A percentile compares a stretch with the other conserved stretches of the same genome.
These are phyloP conservation scores for Phytophthora crassamura DNA, from an alignment of 352 stramenopile genomes.

Conservation along the genomic window DNA sequence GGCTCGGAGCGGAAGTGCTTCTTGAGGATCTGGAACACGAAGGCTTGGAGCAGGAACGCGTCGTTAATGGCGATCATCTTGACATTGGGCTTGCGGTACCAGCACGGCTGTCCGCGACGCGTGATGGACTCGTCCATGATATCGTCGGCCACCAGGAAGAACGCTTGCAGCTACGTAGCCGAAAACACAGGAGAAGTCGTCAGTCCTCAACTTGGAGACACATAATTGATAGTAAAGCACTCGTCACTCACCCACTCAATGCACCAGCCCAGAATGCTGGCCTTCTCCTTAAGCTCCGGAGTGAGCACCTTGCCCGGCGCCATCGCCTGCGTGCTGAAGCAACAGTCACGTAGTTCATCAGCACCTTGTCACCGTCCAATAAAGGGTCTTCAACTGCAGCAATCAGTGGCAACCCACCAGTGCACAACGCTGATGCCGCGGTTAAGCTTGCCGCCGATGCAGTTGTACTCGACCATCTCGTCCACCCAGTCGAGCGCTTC, in stretches of 20 bases:
- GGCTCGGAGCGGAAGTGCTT: constrained; percentile 87
- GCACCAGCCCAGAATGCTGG: constrained; percentile 97
- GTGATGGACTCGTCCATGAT: constrained; percentile 98
- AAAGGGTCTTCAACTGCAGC: background rate
- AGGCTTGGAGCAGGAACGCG: constrained; percentile 95
- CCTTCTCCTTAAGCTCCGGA: constrained; percentile 78
- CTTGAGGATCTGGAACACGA: constrained; percentile 91
- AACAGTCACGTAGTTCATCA: background rate
- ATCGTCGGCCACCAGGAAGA: constrained; percentile 98
- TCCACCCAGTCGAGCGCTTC: constrained; percentile 83
- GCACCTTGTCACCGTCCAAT: background rate
- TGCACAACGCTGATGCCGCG: constrained; percentile 96
- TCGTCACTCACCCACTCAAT: constrained; percentile 93
- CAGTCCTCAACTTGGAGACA: background rate
- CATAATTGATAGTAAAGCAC: background rate
- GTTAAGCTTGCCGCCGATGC: constrained; percentile 98
- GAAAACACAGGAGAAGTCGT: constrained; percentile 1
- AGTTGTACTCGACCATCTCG: constrained; percentile 96
- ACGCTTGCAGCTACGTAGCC: constrained; percentile 93
- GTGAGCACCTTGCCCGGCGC: constrained; percentile 53
- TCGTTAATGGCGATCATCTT: constrained; percentile 98
- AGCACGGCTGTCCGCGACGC: constrained; percentile 96
- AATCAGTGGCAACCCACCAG: constrained; percentile 47
- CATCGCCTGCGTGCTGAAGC: constrained; percentile 67
- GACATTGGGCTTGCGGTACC: constrained; percentile 93